phyloP scores from a whole-genome alignment of 2,329 filamentous ascomycete species.

The Dactylellina parvicollis region DNA sequence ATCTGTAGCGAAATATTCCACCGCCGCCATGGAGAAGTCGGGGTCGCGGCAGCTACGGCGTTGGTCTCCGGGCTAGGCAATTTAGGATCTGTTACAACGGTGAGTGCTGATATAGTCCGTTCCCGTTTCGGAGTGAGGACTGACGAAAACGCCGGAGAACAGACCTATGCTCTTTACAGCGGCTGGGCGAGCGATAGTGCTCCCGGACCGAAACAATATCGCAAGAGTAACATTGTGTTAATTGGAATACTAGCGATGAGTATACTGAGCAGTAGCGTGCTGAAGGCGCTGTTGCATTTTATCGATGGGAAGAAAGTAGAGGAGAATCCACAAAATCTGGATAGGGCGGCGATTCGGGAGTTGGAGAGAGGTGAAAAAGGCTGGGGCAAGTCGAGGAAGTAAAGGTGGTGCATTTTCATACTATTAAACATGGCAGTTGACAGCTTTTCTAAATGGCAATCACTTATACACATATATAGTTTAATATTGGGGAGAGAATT shows the following conservation, averaged over 20 bases:
- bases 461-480: too few species aligned
- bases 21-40: conserved; percentile 85
- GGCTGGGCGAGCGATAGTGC: conserved; percentile 82
- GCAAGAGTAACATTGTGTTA: conserved; percentile 87
- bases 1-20: conserved; percentile 77
- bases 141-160: neutral
- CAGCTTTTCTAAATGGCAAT: neutral
- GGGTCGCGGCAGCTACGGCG: conserved; percentile 84
- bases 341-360: conserved; percentile 1
- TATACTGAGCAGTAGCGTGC: conserved; percentile 67
- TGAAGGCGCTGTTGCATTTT: conserved; percentile 38
- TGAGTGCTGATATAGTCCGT: conserved; percentile 11
- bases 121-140: neutral
- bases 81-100: conserved; percentile 80
- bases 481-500: too few species aligned
- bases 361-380: neutral
- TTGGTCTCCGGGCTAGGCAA: conserved; percentile 89
- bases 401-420: neutral
- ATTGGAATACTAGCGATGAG: conserved; percentile 83
- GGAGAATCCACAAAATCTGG: conserved; percentile 5
- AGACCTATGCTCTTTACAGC: conserved; percentile 84
- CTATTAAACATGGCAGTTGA: neutral
- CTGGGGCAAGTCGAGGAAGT: neutral
- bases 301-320: conserved; percentile 18
- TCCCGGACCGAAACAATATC: conserved; percentile 76